A percentile compares a stretch with the other conserved stretches of the same genome.
phyloP scores from a whole-genome alignment of 1,284 basidiomycete genomes.

The Cryptococcus floricola region DNA sequence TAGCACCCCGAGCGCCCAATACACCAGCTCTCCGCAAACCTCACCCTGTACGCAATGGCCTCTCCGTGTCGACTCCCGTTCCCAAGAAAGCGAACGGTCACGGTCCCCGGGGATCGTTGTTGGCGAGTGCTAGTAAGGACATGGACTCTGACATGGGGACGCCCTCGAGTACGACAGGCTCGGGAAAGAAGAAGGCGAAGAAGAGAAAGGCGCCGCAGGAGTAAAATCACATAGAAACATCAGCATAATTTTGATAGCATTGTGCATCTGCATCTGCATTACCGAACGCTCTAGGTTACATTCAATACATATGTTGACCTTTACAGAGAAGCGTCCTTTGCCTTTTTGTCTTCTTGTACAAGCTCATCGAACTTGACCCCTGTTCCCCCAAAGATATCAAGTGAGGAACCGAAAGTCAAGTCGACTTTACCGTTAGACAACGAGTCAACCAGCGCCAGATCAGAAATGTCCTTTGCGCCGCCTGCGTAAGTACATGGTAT shows the following conservation, averaged over 20 bases:
- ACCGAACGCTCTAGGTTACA: background rate
- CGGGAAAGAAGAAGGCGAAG: slow-evolving; percentile 13
- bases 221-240: background rate
- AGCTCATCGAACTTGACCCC: slow-evolving; percentile 70
- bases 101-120: slow-evolving; percentile 2
- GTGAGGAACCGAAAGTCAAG: slow-evolving; percentile 91
- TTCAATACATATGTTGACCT: background rate
- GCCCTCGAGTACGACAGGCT: slow-evolving; percentile 1
- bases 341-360: slow-evolving; percentile 49
- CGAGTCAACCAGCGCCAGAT: slow-evolving; percentile 76
- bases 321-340: slow-evolving; percentile 17
- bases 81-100: slow-evolving; percentile 12
- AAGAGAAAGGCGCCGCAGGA: slow-evolving; percentile 17
- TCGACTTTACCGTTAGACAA: slow-evolving; percentile 85
- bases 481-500: slow-evolving; percentile 97
- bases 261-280: slow-evolving; percentile 1
- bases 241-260: background rate
- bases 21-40: slow-evolving; percentile 1
- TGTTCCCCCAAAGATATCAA: slow-evolving; percentile 78
- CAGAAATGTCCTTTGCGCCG: slow-evolving; percentile 82
- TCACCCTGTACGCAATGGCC: background rate
- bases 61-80: slow-evolving; percentile 1
- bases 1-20: background rate
- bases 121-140: background rate
- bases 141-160: slow-evolving; percentile 5